Base-by-base conservation (phyloP, 805 yeast species). In the Yamadazyma akitaensis region DNA sequence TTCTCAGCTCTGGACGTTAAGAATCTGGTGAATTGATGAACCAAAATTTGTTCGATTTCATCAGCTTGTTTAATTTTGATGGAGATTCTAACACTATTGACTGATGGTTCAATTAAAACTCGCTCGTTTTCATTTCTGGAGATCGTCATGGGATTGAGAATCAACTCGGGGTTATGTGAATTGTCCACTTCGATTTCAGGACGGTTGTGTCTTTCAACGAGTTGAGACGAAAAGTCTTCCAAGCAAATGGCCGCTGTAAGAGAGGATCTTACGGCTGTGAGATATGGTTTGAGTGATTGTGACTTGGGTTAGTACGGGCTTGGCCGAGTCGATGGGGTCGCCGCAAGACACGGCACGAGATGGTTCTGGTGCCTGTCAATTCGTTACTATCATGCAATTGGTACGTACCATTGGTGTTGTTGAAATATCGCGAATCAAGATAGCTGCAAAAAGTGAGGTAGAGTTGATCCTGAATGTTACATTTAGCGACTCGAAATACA, bases 51-150 rank as follows among this genome's bases (percentile, higher is more conserved):
- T 70, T 94, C 99, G 62, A 94, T 91, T 65, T 94, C 99, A 67
- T 94, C 99, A 11, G 96, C 96, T 68, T 94, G 99, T 67, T 94
- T 94, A 66, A 94, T 92, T 64, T 85, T 87, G 57, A 94, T 85
- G 36, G 94, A 85, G 21, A 94, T 85, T 62, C 99, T 79, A 34
- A 91, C 88, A 1, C 96, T 87, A 68, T 94, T 94, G 62, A 94
- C 85, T 52, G 96, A 85, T 11, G 97, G 90, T 65, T 94, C 99
- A 56, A 94, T 94, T 53, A 94, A 70, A 19, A 94, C 95, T 62
- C 82, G 80, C 66, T 94, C 99, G 61, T 88, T 85, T 63, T 92
- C 97, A 62, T 94, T 94, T 68, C 99, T 81, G 1, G 96, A 85
- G 53, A 94, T 84, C 52, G 83, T 80, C 81, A 94, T 84, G 33